phyloP scores from a whole-genome alignment of 305 asterid species.

The Solanum hybrid region DNA sequence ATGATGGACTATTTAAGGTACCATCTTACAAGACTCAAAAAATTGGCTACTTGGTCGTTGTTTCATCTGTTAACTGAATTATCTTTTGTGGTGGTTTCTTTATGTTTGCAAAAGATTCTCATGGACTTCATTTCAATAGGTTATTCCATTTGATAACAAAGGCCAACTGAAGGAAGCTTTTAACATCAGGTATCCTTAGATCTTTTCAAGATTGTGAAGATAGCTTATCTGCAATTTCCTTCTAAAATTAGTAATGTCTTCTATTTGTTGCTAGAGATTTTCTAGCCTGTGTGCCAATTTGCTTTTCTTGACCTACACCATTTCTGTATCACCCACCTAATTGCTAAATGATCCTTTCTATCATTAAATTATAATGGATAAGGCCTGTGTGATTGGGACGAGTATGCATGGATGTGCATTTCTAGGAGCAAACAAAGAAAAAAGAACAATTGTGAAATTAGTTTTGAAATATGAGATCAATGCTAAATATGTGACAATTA shows the following conservation, averaged over 20 bases:
- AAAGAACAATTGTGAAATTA: neutral
- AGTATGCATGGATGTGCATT: neutral
- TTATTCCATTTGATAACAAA: conserved; percentile 86
- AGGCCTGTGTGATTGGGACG: neutral
- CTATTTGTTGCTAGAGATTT: neutral
- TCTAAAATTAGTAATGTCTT: neutral
- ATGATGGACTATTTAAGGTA: conserved; percentile 96
- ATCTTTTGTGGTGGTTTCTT: neutral
- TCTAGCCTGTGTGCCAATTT: neutral
- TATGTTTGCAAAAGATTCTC: conserved; percentile 1
- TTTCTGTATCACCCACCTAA: neutral
- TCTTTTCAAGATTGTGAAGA: conserved; percentile 1
- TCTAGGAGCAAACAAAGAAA: neutral
- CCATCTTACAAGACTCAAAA: conserved; percentile 13
- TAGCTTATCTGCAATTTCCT: neutral
- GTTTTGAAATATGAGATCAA: neutral
- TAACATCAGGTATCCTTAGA: conserved; percentile 41
- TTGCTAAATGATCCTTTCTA: neutral
- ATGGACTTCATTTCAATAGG: conserved; percentile 30
- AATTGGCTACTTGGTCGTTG: conserved; percentile 17
- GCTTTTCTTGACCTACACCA: neutral
- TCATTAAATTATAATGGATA: neutral
- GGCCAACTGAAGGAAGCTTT: conserved; percentile 94
- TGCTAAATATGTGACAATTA: neutral
- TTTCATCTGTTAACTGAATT: neutral